Evolutionary conservation across 495 filamentous ascomycete species (phyloP), one percentile per base, ranked within the genome.

Genomic region (Talaromyces adpressus): DNA sequence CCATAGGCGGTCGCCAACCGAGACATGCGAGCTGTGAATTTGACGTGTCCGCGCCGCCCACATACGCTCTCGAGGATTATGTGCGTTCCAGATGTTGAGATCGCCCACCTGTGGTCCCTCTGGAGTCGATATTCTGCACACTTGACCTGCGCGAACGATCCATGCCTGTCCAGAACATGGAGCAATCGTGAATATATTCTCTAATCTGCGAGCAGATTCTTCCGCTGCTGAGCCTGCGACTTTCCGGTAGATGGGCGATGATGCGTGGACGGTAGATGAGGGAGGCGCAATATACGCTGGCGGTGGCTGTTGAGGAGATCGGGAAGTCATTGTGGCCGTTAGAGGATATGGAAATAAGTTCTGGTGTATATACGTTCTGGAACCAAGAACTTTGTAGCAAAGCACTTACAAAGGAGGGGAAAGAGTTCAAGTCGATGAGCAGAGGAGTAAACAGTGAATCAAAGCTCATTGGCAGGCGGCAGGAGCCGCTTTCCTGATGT

Each of bases 11-110:
- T 93, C 88, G 34, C 84, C 82, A 6, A 82, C 80, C 0, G 81
- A 82, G 20, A 92, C 82, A 66, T 94, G 90, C 1, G 86, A 86
- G 30, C 84, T 81, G 57, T 94, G 87, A 23, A 94, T 83, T 68
- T 94, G 90, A 58, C 86, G 81, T 4, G 91, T 94, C 49, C 90
- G 82, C 1, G 84, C 78, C 2, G 91, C 91, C 90, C 90, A 94
- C 73, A 94, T 88, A 29, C 82, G 81, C 71, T 93, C 90, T 12
- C 88, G 82, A 0, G 90, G 89, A 68, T 93, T 91, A 62, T 87
- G 78, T 36, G 79, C 79, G 56, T 88, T 89, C 87, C 87, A 94
- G 67, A 93, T 83, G 69, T 94, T 94, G 25, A 94, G 78, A 67
- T 94, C 90, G 32, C 89, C 91, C 0, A 91, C 89, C 69, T 92